Evolutionary conservation across 2,329 filamentous ascomycete genomes (phyloP).

Genomic region (Aspergillus ruber): DNA sequence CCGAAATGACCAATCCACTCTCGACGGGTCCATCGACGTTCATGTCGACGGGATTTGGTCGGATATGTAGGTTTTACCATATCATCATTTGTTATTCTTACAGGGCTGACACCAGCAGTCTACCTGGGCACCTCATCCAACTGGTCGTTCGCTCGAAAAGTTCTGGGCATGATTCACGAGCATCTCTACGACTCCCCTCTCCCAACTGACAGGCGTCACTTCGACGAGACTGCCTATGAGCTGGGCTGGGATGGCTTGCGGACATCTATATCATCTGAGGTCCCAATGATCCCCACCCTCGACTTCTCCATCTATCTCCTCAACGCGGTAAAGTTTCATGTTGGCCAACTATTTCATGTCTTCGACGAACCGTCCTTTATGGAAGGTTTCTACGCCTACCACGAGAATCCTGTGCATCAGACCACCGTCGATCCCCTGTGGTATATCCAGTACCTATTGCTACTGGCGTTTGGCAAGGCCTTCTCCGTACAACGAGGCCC

Average conservation of each 20-base stretch:
- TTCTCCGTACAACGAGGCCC: conserved; percentile 39
- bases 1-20: conserved; percentile 39
- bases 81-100: background rate
- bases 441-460: conserved; percentile 49
- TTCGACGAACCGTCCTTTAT: conserved; percentile 51
- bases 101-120: conserved; percentile 24
- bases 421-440: conserved; percentile 34
- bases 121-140: conserved; percentile 53
- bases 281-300: conserved; percentile 39
- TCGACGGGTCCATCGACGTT: conserved; percentile 37
- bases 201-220: conserved; percentile 41
- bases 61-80: conserved; percentile 33
- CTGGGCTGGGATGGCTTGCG: conserved; percentile 45
- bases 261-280: conserved; percentile 21
- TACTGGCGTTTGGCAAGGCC: conserved; percentile 52
- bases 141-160: conserved; percentile 49
- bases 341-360: conserved; percentile 47
- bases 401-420: conserved; percentile 27
- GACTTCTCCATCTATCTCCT: conserved; percentile 48
- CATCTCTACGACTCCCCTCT: conserved; percentile 39
- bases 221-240: conserved; percentile 49
- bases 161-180: conserved; percentile 46
- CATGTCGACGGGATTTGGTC: conserved; percentile 36
- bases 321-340: conserved; percentile 52
- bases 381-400: conserved; percentile 36